Percentiles rank a stretch among this genome's conserved stretches.
phyloP scores from a whole-genome alignment of 1,284 basidiomycete species.

The Apiotrichum akiyoshidainum region DNA sequence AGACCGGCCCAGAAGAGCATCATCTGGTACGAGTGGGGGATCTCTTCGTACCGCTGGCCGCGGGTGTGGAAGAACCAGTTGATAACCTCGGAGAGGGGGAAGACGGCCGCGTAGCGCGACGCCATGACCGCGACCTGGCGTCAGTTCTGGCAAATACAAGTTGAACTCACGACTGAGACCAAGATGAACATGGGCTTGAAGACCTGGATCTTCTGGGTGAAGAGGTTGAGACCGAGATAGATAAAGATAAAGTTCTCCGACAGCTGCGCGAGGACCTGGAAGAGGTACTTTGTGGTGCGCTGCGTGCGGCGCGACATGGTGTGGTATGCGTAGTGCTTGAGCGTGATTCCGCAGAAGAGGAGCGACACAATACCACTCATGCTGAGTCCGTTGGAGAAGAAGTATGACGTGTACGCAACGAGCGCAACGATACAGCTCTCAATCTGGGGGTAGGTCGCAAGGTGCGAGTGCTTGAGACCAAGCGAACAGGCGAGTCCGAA shows the following conservation, averaged over 20 bases:
- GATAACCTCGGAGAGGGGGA: conserved; percentile 92
- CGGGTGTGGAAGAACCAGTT: conserved; percentile 82
- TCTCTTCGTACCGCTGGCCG: conserved; percentile 77
- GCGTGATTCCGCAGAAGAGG: conserved; percentile 96
- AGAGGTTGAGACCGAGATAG: conserved; percentile 92
- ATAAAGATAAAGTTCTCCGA: conserved; percentile 99
- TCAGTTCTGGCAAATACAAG: background rate
- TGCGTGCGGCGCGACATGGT: conserved; percentile 97
- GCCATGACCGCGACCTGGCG: conserved; percentile 76
- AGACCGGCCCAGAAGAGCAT: conserved; percentile 99
- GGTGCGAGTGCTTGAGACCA: conserved; percentile 89
- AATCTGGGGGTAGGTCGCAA: conserved; percentile 81
- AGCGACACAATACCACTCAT: conserved; percentile 98
- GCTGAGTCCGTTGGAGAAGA: conserved; percentile 90
- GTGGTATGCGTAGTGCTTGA: conserved; percentile 99
- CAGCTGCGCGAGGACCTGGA: conserved; percentile 83
- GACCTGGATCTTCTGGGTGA: conserved; percentile 82
- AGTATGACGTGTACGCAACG: conserved; percentile 95
- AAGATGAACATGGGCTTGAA: conserved; percentile 95
- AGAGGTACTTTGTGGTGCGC: conserved; percentile 91
- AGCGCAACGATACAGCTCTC: conserved; percentile 93
- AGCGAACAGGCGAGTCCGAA: conserved; percentile 89
- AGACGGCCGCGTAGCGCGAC: conserved; percentile 92
- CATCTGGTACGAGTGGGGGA: conserved; percentile 95
- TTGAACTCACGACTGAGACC: conserved; percentile 64